Evolutionary conservation across 306 rosid genomes (phyloP).

Genomic region (Crataegus laevigata): DNA sequence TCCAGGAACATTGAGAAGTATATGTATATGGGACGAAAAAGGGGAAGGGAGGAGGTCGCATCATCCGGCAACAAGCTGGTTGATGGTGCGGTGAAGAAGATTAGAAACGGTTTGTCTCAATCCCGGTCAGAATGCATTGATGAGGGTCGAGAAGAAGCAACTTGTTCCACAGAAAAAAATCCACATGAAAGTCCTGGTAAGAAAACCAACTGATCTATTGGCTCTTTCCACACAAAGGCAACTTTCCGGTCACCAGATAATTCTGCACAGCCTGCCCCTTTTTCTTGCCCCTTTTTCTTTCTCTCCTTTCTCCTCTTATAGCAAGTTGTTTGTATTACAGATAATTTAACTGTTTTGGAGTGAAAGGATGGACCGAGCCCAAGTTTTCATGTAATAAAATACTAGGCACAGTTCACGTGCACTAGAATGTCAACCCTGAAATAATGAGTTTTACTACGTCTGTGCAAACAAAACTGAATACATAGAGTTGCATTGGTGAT

Average conservation of each 20-base stretch:
- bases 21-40: conserved; percentile 33
- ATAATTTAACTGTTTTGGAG: neutral
- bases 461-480: neutral
- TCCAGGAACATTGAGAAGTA: conserved; percentile 11
- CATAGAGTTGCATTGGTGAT: neutral
- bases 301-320: neutral
- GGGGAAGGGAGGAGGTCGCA: conserved; percentile 32
- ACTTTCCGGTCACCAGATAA: neutral
- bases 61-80: conserved; percentile 33
- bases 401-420: neutral
- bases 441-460: neutral
- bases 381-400: neutral
- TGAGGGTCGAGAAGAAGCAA: conserved; percentile 34
- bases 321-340: neutral
- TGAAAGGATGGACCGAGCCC: neutral
- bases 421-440: neutral
- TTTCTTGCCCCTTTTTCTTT: neutral
- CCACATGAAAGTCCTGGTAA: conserved; percentile 42
- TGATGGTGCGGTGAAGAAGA: conserved; percentile 45
- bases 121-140: neutral
- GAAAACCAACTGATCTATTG: conserved; percentile 12
- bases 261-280: neutral
- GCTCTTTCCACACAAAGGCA: neutral
- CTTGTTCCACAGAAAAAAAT: conserved; percentile 21
- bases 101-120: conserved; percentile 17